Evolutionary conservation across 2,329 filamentous ascomycete species (phyloP).

Genomic region (Eurotiales sp.): DNA sequence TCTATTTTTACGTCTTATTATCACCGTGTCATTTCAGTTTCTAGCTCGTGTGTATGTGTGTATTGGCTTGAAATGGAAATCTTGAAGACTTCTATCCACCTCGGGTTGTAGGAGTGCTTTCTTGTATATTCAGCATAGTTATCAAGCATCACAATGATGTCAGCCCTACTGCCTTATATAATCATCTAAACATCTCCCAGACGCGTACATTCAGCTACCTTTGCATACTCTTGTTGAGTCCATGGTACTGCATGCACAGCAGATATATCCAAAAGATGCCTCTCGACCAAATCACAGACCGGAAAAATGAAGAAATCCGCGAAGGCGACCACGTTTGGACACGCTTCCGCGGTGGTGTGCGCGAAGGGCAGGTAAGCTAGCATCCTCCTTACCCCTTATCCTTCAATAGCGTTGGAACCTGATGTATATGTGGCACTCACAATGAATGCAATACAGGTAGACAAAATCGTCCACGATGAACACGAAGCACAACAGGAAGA

Average conservation of each 20-base stretch:
- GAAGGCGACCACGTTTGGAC: constrained; percentile 24
- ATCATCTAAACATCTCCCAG: neutral
- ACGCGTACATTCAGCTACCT: neutral
- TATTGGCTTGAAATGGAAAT: neutral
- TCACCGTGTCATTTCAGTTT: neutral
- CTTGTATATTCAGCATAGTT: too few relatives aligned
- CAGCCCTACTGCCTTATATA: too few relatives aligned
- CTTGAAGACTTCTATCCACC: too few relatives aligned
- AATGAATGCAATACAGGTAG: constrained; percentile 15
- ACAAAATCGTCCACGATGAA: constrained; percentile 24
- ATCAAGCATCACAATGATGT: neutral
- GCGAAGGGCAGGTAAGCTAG: constrained; percentile 8
- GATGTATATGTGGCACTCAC: neutral
- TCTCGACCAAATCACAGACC: constrained; percentile 20
- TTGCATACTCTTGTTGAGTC: neutral
- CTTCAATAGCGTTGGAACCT: neutral
- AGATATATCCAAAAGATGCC: constrained; percentile 17
- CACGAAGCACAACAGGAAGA: constrained; percentile 20
- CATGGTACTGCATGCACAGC: neutral
- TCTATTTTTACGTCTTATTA: neutral
- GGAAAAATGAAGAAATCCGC: constrained; percentile 20
- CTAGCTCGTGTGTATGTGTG: too few relatives aligned
- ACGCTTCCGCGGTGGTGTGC: constrained; percentile 21
- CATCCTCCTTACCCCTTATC: neutral
- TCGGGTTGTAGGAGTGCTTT: too few relatives aligned